Evolutionary conservation across 2,329 filamentous ascomycete genomes (phyloP).

Genomic region (Beauveria brongniartii): DNA sequence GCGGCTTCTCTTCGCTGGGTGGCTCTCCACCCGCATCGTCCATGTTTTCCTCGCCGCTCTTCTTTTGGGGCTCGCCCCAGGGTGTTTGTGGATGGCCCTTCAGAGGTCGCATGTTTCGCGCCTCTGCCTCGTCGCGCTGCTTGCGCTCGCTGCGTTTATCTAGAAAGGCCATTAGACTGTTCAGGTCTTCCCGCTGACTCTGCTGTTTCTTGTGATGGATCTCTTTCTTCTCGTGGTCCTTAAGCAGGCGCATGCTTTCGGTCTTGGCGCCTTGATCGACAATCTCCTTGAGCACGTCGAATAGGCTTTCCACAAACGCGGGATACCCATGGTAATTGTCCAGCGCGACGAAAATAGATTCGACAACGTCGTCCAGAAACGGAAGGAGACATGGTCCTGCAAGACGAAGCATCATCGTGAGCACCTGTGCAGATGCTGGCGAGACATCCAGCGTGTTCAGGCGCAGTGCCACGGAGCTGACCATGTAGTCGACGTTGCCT

Average conservation of each 20-base stretch:
- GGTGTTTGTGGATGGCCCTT: slow-evolving; percentile 26
- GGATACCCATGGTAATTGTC: slow-evolving; percentile 94
- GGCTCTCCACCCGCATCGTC: slow-evolving; percentile 22
- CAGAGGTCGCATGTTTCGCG: slow-evolving; percentile 21
- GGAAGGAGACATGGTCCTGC: slow-evolving; percentile 76
- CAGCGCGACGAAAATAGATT: slow-evolving; percentile 85
- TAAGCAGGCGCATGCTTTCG: slow-evolving; percentile 35
- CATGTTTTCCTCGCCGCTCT: slow-evolving; percentile 21
- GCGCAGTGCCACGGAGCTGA: slow-evolving; percentile 83
- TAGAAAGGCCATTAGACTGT: slow-evolving; percentile 48
- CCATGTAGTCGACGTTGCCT: slow-evolving; percentile 90
- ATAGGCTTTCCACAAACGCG: slow-evolving; percentile 74
- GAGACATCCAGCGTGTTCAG: slow-evolving; percentile 90
- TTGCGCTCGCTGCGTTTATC: slow-evolving; percentile 42
- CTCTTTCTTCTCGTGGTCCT: slow-evolving; percentile 27
- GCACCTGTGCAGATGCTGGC: slow-evolving; percentile 79
- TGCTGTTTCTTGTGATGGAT: slow-evolving; percentile 35
- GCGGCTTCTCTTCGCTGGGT: slow-evolving; percentile 37
- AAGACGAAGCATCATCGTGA: slow-evolving; percentile 89
- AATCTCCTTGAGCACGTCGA: slow-evolving; percentile 72
- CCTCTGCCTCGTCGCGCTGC: slow-evolving; percentile 29
- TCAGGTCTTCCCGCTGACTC: slow-evolving; percentile 27
- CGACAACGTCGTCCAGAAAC: slow-evolving; percentile 85
- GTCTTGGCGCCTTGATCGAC: slow-evolving; percentile 71
- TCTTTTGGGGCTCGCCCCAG: slow-evolving; percentile 31